These are phyloP conservation scores for Aspergillus ibericus DNA, from an alignment of 2,329 filamentous ascomycete species.

Conservation along the genomic window DNA sequence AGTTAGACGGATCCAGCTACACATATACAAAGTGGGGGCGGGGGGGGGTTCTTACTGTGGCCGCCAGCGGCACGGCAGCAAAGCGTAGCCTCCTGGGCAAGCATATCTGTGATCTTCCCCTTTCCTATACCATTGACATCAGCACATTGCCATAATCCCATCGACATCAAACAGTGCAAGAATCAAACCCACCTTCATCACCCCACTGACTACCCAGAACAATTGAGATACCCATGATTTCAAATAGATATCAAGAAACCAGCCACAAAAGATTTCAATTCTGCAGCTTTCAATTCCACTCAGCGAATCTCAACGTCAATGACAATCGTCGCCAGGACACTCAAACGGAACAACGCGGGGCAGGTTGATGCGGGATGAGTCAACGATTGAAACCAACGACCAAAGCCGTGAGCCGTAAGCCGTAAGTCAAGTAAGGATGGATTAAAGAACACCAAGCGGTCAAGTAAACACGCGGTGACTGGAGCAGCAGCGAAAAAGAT, in stretches of 20 bases:
- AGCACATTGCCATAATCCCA: too few species aligned
- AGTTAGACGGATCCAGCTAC: background rate
- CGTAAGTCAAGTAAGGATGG: background rate
- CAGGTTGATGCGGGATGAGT: constrained; percentile 1
- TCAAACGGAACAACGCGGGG: background rate
- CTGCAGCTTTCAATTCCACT: background rate
- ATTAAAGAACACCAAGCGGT: constrained; percentile 6
- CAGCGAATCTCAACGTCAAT: too few species aligned
- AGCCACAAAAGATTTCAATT: background rate
- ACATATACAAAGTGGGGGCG: background rate
- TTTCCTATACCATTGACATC: constrained; percentile 35
- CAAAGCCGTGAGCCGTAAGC: too few species aligned
- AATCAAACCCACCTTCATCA: constrained; percentile 42
- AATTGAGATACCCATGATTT: constrained; percentile 41
- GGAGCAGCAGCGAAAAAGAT: constrained; percentile 28
- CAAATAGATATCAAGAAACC: background rate
- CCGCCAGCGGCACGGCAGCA: constrained; percentile 49
- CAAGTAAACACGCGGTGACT: constrained; percentile 14
- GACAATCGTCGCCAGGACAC: background rate
- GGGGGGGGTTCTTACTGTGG: constrained; percentile 41
- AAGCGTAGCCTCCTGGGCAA: constrained; percentile 45
- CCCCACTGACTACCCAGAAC: constrained; percentile 51
- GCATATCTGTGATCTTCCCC: constrained; percentile 51
- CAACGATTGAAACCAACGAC: constrained; percentile 2
- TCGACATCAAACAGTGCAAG: constrained; percentile 1